Evolutionary conservation across 805 yeast species (phyloP).

Genomic region (Candida boidinii): DNA sequence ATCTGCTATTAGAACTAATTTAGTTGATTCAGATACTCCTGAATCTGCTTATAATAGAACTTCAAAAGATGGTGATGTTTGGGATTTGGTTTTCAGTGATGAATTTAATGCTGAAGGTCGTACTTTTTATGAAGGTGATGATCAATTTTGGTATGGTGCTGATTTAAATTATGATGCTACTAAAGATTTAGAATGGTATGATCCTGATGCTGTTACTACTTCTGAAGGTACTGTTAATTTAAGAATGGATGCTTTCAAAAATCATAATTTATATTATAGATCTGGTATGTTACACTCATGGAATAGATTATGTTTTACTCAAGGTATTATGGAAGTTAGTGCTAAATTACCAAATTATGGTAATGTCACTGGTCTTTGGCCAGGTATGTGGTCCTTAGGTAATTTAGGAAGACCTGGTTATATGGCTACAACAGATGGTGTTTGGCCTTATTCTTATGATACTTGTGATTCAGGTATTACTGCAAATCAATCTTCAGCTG

Average conservation of each 20-base stretch:
- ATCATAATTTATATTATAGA: slow-evolving; percentile 73
- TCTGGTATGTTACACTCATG: slow-evolving; percentile 91
- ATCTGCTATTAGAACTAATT: slow-evolving; percentile 24
- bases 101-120: slow-evolving; percentile 88
- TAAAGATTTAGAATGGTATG: slow-evolving; percentile 88
- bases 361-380: slow-evolving; percentile 81
- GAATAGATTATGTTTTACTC: slow-evolving; percentile 86
- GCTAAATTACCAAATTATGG: slow-evolving; percentile 78
- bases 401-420: slow-evolving; percentile 90
- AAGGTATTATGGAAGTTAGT: slow-evolving; percentile 71
- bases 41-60: slow-evolving; percentile 30
- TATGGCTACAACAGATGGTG: slow-evolving; percentile 79
- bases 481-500: slow-evolving; percentile 83
- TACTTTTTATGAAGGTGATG: slow-evolving; percentile 85
- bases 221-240: slow-evolving; percentile 60
- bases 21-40: slow-evolving; percentile 73
- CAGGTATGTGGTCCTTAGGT: slow-evolving; percentile 94
- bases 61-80: slow-evolving; percentile 51
- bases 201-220: slow-evolving; percentile 83
- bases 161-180: slow-evolving; percentile 84
- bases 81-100: slow-evolving; percentile 82
- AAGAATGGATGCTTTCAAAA: slow-evolving; percentile 72
- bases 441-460: slow-evolving; percentile 90
- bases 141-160: slow-evolving; percentile 83
- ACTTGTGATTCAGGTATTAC: slow-evolving; percentile 92